Evolutionary conservation across 2,329 filamentous ascomycete species (phyloP).

Genomic region (Phaeosphaeria sp.): DNA sequence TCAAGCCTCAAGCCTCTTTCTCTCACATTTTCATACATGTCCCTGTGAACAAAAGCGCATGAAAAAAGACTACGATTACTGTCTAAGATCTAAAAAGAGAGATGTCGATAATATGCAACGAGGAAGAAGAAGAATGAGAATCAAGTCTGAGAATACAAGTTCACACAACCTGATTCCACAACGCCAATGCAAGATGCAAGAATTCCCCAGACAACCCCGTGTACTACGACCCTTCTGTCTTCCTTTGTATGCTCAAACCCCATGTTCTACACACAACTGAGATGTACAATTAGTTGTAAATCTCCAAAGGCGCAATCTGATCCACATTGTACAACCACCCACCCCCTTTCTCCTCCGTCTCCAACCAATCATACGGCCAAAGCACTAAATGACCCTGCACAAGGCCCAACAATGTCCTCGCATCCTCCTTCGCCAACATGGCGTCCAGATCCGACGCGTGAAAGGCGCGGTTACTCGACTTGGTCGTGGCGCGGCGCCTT

Average conservation of each 20-base stretch:
- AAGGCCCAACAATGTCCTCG: constrained; percentile 80
- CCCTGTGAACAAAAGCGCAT: no score
- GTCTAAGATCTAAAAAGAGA: no score
- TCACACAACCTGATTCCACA: no score
- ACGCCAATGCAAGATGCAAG: no score
- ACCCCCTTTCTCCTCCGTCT: constrained; percentile 87
- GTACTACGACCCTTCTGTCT: no score
- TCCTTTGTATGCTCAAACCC: neutral
- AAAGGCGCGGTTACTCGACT: constrained; percentile 69
- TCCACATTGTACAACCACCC: constrained; percentile 98
- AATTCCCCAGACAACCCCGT: no score
- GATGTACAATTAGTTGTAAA: constrained; percentile 62
- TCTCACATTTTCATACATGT: no score
- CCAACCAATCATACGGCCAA: constrained; percentile 91
- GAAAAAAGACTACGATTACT: no score
- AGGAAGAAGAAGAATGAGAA: no score
- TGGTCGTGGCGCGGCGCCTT: constrained; percentile 73
- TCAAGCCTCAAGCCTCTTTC: no score
- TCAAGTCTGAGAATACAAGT: no score
- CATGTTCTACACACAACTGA: neutral
- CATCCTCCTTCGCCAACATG: constrained; percentile 74
- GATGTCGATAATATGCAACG: no score
- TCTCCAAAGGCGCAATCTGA: constrained; percentile 93
- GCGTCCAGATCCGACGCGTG: constrained; percentile 69
- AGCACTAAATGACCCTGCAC: constrained; percentile 88